Evolutionary conservation across 1,284 basidiomycete species (phyloP), one percentile per base, ranked within the genome.

Genomic region (Apiotrichum sp.): DNA sequence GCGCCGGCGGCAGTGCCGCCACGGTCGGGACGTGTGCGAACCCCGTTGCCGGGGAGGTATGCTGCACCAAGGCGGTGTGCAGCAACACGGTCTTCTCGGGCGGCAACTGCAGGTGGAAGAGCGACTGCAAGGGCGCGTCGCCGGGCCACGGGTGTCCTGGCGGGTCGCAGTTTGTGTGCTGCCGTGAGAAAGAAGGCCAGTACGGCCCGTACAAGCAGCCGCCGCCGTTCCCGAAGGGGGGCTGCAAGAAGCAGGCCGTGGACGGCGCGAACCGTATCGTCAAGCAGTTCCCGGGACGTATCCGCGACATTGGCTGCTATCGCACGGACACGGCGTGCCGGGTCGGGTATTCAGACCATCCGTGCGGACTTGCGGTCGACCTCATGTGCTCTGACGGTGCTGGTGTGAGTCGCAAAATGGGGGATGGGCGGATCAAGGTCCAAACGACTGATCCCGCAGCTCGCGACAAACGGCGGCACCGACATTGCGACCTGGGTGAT

Each of bases 341-440:
- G 5, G 39, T 32, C 10, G 48, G 48, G 3, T 8, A 38, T 13
- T 29, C 13, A 8, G 48, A 50, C 38, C 48, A 50, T n/a, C 38
- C 38, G 13, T 50, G 48, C 39, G 48, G 48, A 0, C 48, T 9
- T 9, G 48, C 48, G 0, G 33, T 50, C 31, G 48, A 50, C 36
- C 48, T 50, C 48, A 50, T 50, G 48, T 50, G 48, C 39, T 50
- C 48, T 10, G 48, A 50, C 31, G 31, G 11, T 22, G 31, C 38
- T 6, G 48, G 48, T 11, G 48, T 50, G 31, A 50, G 48, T 50
- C n/a, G 6, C 9, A 10, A 29, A 31, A 22, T 3, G 6, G 0
- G 34, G 16, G 5, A 22, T 6, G 31, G 6, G 36, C 3, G 29
- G 29, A 29, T 29, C 2, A 29, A 29, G 29, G 29, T 29, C 29